Base-by-base conservation (phyloP, 768 basidiomycete species). In the Thelephora ganbajun region DNA sequence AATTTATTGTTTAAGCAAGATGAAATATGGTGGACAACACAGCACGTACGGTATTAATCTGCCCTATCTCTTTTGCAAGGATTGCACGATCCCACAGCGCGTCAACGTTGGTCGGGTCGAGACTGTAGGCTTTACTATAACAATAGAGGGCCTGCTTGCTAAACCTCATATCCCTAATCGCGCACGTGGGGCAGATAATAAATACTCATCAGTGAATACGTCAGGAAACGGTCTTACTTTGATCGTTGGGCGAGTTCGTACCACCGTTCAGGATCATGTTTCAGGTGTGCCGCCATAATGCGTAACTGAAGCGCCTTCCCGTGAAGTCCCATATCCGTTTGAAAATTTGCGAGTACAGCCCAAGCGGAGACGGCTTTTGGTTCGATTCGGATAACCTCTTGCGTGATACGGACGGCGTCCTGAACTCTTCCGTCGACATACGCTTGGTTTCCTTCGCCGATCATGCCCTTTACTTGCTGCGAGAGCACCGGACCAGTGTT, bases 341-440 rank as follows among this genome's bases (percentile, higher is more conserved):
- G 83, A 56, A 87, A 88, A 53, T 83, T 77, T 2, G 86, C 89
- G 5, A 97, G 74, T 0, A 91, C 87, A 6, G 79, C 77, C 93
- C 93, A 99, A 1, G 91, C 86, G 2, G 77, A 65, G 0, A 73
- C 69, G 1, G 90, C 84, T 14, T 85, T 77, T 2, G 93, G 90
- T 59, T 99, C 94, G 48, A 92, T 88, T 7, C 89, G 78, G 47
- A 99, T 90, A 53, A 96, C 87, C 58, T 98, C 90, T 59, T 83
- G 80, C 76, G 92, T 86, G 20, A 82, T 72, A 16, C 78, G 74
- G 33, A 90, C 79, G 1, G 90, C 82, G 54, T 82, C 72, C 2
- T 69, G 63, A 7, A 79, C 65, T 48, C 88, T 64, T 50, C 68
- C 75, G 55, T 83, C 77, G 44, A 93, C 76, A 61, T 88, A 96